Conservation (phyloP, 495 filamentous ascomycete genomes). For the Neurospora tetrasperma region DNA sequence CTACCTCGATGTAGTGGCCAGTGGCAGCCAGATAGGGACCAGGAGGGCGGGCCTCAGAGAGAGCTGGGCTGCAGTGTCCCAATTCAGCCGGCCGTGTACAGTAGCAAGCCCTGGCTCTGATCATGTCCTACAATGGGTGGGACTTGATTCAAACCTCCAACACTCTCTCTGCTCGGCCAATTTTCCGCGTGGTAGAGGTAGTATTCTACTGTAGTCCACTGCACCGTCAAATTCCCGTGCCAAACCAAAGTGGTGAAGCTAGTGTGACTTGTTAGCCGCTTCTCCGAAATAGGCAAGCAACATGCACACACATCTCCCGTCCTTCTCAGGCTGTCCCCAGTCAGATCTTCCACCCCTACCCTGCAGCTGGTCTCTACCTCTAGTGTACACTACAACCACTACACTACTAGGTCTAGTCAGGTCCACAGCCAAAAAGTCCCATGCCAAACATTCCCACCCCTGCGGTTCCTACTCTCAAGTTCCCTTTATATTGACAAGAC, state of each 20-base stretch:
- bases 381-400: no score
- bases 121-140: background rate
- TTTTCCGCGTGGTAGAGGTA: background rate
- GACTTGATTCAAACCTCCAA: background rate
- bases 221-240: background rate
- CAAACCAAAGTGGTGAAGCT: background rate
- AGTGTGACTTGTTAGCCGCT: background rate
- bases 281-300: background rate
- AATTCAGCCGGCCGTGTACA: background rate
- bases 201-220: background rate
- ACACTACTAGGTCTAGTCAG: background rate
- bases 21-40: background rate
- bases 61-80: background rate
- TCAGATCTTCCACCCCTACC: no score
- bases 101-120: background rate
- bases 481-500: conserved; percentile 18
- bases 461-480: conserved; percentile 8
- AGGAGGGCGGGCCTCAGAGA: background rate
- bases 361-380: background rate
- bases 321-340: background rate
- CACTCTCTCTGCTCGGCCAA: background rate
- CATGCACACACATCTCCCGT: background rate
- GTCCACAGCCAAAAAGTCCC: background rate
- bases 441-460: conserved; percentile 11
- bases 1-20: background rate